Evolutionary conservation across 2,329 filamentous ascomycete genomes (phyloP).

Genomic region (Salinomyces thailandicus): DNA sequence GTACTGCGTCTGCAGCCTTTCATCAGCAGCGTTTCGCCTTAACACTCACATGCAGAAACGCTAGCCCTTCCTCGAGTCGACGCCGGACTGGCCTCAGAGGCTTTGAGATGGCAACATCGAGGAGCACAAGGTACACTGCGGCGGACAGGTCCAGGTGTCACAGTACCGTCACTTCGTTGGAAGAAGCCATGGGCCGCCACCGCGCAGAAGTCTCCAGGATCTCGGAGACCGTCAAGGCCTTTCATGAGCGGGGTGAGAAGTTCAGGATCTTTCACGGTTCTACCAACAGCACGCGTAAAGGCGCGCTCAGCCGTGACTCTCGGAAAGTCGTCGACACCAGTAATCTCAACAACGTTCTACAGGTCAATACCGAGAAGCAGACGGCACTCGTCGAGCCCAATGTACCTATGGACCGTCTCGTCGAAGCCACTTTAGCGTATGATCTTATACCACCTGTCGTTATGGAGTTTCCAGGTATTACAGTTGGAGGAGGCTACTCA

Average conservation of each 20-base stretch:
- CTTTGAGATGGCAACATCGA: not conserved
- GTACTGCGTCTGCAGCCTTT: not conserved
- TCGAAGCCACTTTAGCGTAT: slow-evolving; percentile 46
- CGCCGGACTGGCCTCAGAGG: not conserved
- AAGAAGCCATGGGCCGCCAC: slow-evolving; percentile 2
- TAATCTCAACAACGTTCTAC: slow-evolving; percentile 50
- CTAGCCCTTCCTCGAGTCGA: not conserved
- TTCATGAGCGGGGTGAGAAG: slow-evolving; percentile 36
- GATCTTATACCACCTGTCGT: slow-evolving; percentile 55
- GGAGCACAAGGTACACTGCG: too few relatives aligned
- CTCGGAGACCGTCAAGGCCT: slow-evolving; percentile 5
- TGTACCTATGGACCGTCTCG: slow-evolving; percentile 55
- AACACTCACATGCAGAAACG: not conserved
- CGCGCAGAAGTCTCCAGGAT: slow-evolving; percentile 6
- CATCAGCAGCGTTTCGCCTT: not conserved
- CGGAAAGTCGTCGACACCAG: slow-evolving; percentile 54
- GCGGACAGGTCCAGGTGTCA: too few relatives aligned
- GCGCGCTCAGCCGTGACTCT: slow-evolving; percentile 22
- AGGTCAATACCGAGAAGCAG: slow-evolving; percentile 43
- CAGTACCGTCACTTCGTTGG: not conserved
- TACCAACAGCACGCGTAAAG: slow-evolving; percentile 62
- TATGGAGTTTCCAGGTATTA: slow-evolving; percentile 65
- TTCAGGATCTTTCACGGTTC: slow-evolving; percentile 71
- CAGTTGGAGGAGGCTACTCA: slow-evolving; percentile 53
- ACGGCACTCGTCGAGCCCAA: slow-evolving; percentile 61